phyloP scores from a whole-genome alignment of 1,284 basidiomycete species.

The Xanthoconium separans region DNA sequence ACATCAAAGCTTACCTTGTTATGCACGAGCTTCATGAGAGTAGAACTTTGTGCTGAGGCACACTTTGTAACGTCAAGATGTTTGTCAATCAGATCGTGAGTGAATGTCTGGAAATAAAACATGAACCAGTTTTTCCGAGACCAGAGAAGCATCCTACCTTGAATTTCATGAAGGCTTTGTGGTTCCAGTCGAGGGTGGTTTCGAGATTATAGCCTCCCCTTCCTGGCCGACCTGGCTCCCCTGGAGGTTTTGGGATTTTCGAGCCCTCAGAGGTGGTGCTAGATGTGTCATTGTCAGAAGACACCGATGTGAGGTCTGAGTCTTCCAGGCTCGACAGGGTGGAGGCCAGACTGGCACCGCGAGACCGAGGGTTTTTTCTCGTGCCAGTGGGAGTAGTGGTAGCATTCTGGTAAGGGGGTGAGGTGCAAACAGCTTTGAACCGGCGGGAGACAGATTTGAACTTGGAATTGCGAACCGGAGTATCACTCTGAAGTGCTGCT shows the following conservation, averaged over 20 bases:
- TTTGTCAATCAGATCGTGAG: neutral
- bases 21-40: neutral
- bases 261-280: neutral
- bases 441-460: too few relatives aligned
- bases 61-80: conserved; percentile 7
- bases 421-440: too few relatives aligned
- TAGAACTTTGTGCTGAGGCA: conserved; percentile 4
- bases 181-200: neutral
- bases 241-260: conserved; percentile 5
- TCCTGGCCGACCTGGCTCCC: conserved; percentile 7
- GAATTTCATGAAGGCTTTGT: neutral
- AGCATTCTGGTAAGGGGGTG: too few relatives aligned
- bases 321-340: too few relatives aligned
- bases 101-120: neutral
- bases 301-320: too few relatives aligned
- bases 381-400: too few relatives aligned
- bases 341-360: too few relatives aligned
- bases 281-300: neutral
- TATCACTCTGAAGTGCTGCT: too few relatives aligned
- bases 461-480: too few relatives aligned
- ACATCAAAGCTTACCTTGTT: conserved; percentile 1
- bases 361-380: too few relatives aligned
- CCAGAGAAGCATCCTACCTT: conserved; percentile 5
- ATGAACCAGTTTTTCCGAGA: too few relatives aligned
- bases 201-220: conserved; percentile 7